These are phyloP conservation scores for Hypomyces perniciosus DNA, from an alignment of 2,329 filamentous ascomycete species.

Conservation along the genomic window DNA sequence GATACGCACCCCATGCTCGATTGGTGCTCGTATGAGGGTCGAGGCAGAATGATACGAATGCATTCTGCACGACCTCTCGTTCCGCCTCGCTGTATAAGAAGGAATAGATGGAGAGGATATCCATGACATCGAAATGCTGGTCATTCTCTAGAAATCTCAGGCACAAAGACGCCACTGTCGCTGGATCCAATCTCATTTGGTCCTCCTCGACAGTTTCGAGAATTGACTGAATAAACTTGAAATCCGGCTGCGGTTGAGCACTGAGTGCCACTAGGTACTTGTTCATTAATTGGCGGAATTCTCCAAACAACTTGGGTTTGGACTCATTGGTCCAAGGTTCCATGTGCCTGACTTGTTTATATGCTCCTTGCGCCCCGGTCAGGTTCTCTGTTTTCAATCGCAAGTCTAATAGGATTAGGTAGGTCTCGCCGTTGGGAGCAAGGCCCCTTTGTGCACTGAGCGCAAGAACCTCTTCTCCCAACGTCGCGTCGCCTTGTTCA, in stretches of 20 bases:
- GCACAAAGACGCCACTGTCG: conserved; percentile 69
- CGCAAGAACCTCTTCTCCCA: conserved; percentile 67
- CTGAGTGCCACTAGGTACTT: conserved; percentile 66
- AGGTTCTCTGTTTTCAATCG: conserved; percentile 68
- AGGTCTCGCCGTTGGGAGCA: conserved; percentile 61
- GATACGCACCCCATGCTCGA: conserved; percentile 58
- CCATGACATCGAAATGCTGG: conserved; percentile 72
- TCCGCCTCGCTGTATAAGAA: conserved; percentile 65
- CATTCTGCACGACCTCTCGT: conserved; percentile 58
- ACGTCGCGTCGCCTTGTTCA: conserved; percentile 60
- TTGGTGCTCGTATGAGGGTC: conserved; percentile 57
- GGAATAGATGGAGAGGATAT: conserved; percentile 71
- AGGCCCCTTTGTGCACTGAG: conserved; percentile 62
- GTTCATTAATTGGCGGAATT: conserved; percentile 62
- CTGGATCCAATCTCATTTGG: conserved; percentile 61
- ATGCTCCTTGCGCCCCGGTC: conserved; percentile 61
- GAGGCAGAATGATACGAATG: conserved; percentile 62
- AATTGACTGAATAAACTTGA: conserved; percentile 66
- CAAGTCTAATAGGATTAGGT: conserved; percentile 69
- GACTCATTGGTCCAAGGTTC: conserved; percentile 34
- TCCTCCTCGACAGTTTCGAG: conserved; percentile 67
- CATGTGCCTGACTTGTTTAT: conserved; percentile 38
- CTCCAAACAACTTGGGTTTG: conserved; percentile 38
- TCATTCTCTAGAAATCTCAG: conserved; percentile 68
- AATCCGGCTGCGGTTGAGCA: conserved; percentile 51